phyloP scores from a whole-genome alignment of 306 rosid genomes.

The Inga laurina region DNA sequence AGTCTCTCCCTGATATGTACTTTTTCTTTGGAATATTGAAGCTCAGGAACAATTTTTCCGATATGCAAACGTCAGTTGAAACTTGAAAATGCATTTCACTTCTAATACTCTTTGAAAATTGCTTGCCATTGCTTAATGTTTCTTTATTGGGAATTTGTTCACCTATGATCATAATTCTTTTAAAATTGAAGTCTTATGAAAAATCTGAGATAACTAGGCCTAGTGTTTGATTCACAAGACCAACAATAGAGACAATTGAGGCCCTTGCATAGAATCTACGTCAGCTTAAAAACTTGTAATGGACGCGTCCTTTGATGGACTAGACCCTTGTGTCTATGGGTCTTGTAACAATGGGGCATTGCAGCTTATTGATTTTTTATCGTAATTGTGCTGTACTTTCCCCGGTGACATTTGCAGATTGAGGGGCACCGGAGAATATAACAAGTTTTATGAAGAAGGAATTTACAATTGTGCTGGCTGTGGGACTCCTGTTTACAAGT shows the following conservation, averaged over 20 bases:
- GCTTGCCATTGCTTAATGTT: neutral
- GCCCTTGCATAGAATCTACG: neutral
- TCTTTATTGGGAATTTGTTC: neutral
- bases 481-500: constrained; percentile 77
- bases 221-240: neutral
- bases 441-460: constrained; percentile 77
- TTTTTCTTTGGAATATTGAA: neutral
- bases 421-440: constrained; percentile 77
- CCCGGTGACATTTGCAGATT: constrained; percentile 45
- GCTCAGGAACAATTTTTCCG: neutral
- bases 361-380: constrained; percentile 13
- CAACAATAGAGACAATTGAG: neutral
- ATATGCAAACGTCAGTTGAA: neutral
- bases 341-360: neutral
- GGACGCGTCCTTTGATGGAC: neutral
- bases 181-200: neutral
- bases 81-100: neutral
- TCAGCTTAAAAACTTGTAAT: neutral
- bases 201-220: neutral
- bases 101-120: neutral
- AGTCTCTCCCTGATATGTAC: neutral
- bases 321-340: neutral
- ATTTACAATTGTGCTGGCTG: constrained; percentile 80
- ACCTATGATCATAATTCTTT: neutral
- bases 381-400: neutral